Evolutionary conservation across 1,284 basidiomycete species (phyloP), one percentile per base, ranked within the genome.

Genomic region (Mrakiaceae sp.): DNA sequence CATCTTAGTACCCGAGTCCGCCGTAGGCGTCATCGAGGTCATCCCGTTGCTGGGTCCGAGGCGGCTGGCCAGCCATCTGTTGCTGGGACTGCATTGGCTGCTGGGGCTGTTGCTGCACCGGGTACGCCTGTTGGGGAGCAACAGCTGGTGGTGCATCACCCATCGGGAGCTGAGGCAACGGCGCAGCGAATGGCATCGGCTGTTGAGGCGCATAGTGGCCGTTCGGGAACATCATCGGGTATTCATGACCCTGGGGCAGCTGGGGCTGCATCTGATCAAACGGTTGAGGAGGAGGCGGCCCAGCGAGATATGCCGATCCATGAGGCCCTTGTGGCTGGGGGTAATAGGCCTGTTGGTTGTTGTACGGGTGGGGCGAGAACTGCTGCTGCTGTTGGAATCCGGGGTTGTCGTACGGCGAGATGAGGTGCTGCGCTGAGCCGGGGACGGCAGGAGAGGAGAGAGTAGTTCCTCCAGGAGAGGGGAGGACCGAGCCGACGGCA

Each of bases 401-500:
- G 39, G 43, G 5, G 5, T 27, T 55, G 5, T 27, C 16, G n/a
- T 11, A 12, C n/a, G 2, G 39, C 53, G 39, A 42, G 53, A 39
- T 27, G 53, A 55, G 53, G 53, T 16, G 53, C n/a, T 27, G 39
- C 53, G 53, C 12, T 39, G 27, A 40, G 16, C 27, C 5, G n/a
- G 52, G 16, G 52, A 10, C 27, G 16, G 27, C 12, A 9, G 53
- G n/a, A 12, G 53, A 14, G 11, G 11, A 55, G 53, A 55, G 27
- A 11, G 39, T 42, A 4, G 53, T 27, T 39, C 43, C 39, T 3
- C 53, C 53, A 46, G 57, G 40, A 2, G 55, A 39, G 39, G 57
- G 43, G 16, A 80, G 70, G 43, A 83, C 72, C 70, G 82, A 83
- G 0, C 73, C 80, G 9, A 83, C 67, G 0, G 79, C 78, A 48